Evolutionary conservation across 495 filamentous ascomycete species (phyloP).

Genomic region (Hapsidospora chrysogenum): DNA sequence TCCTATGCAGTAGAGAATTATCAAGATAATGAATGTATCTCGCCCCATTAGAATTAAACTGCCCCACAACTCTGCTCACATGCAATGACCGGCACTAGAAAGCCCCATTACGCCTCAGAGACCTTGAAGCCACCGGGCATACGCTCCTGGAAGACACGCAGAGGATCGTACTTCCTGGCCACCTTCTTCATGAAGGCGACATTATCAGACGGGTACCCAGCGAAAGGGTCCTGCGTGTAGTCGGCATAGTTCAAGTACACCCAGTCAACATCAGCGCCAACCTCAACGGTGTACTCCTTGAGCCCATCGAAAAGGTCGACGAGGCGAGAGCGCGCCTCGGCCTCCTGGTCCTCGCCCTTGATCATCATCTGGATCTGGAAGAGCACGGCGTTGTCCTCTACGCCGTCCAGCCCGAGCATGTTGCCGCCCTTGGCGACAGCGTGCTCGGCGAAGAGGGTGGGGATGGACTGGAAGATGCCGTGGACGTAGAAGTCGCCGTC

Average conservation of each 20-base stretch:
- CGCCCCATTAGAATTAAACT: no score
- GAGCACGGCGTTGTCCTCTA: slow-evolving; percentile 7
- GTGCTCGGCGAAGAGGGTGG: slow-evolving; percentile 9
- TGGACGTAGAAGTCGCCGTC: background rate
- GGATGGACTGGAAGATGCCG: slow-evolving; percentile 15
- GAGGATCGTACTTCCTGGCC: background rate
- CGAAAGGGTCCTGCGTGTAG: background rate
- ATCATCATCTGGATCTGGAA: background rate
- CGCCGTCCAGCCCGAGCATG: slow-evolving; percentile 12
- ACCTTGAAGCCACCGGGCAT: background rate
- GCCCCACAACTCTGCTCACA: no score
- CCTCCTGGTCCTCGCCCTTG: background rate
- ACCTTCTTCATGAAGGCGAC: background rate
- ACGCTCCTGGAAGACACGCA: background rate
- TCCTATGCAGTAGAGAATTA: no score
- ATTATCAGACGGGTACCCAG: background rate
- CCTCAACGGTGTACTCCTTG: background rate
- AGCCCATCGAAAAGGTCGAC: background rate
- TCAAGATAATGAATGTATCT: no score
- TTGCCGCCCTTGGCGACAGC: slow-evolving; percentile 15
- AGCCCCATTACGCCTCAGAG: no score
- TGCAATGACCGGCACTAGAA: no score
- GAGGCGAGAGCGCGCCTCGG: background rate
- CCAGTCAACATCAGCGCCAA: background rate
- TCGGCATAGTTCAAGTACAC: background rate